Evolutionary conservation across 2,329 filamentous ascomycete species (phyloP).

Genomic region (Lachnellula arida): DNA sequence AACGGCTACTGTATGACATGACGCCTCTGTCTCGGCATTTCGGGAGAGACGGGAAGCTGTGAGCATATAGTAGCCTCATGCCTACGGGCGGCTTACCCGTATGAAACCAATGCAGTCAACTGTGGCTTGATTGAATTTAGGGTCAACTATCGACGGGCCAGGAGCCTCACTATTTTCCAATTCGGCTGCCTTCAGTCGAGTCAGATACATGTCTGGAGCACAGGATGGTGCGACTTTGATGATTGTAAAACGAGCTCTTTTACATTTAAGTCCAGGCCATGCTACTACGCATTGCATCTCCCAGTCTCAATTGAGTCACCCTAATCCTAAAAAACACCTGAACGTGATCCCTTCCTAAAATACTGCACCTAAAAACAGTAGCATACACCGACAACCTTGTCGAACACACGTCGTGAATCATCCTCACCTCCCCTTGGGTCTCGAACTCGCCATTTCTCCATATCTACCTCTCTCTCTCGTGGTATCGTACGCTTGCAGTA

Average conservation of each 20-base stretch:
- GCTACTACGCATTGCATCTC: background rate
- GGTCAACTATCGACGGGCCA: no score
- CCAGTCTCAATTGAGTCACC: background rate
- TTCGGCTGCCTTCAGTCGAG: no score
- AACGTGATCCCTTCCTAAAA: background rate
- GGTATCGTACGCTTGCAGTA: slow-evolving; percentile 96
- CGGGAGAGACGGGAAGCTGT: no score
- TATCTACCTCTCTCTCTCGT: slow-evolving; percentile 87
- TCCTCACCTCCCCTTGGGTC: slow-evolving; percentile 15
- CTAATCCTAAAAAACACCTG: background rate
- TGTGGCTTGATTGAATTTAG: no score
- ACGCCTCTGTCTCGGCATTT: no score
- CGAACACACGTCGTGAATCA: slow-evolving; percentile 8
- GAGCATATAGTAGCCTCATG: no score
- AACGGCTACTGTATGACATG: no score
- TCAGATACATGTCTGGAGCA: no score
- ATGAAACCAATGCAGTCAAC: no score
- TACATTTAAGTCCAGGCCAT: background rate
- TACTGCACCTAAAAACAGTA: slow-evolving; percentile 2
- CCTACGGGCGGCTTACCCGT: no score
- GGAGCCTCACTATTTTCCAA: no score
- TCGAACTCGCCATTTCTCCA: slow-evolving; percentile 72
- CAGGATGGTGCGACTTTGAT: background rate
- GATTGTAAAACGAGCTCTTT: background rate
- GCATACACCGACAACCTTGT: slow-evolving; percentile 1